phyloP scores from a whole-genome alignment of 2,329 filamentous ascomycete species.

The Pseudogymnoascus sp. region DNA sequence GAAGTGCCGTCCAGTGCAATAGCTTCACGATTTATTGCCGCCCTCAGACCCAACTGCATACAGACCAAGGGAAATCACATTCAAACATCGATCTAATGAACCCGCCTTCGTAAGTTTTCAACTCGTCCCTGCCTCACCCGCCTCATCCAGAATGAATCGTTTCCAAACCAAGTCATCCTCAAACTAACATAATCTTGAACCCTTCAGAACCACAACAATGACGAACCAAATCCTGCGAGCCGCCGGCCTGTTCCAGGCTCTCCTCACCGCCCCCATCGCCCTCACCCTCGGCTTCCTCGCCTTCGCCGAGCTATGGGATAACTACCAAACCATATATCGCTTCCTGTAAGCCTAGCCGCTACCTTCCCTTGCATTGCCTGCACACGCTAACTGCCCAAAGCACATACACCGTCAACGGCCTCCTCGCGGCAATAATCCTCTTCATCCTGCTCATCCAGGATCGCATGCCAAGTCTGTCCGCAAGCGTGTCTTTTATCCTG shows the following conservation, averaged over 20 bases:
- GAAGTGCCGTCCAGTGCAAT: background rate
- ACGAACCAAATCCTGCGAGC: constrained; percentile 18
- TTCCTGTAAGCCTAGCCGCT: background rate
- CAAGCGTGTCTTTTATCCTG: constrained; percentile 13
- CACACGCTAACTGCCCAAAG: background rate
- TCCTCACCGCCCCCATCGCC: constrained; percentile 18
- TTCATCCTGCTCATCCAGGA: constrained; percentile 19
- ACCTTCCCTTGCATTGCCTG: background rate
- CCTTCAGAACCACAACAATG: constrained; percentile 8
- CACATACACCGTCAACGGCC: constrained; percentile 13
- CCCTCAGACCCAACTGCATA: background rate
- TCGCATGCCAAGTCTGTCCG: constrained; percentile 12
- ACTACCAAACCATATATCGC: constrained; percentile 3
- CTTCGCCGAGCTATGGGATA: background rate
- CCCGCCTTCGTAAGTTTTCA: background rate
- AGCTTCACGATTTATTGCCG: background rate
- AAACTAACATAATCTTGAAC: background rate
- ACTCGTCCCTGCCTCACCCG: background rate
- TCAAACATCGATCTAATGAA: background rate
- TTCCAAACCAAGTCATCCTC: background rate
- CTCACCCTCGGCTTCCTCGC: constrained; percentile 12
- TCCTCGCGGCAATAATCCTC: constrained; percentile 19
- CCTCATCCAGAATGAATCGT: background rate
- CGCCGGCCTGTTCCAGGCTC: constrained; percentile 18
- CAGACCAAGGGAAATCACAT: background rate